Evolutionary conservation across 192 early-diverging fungal genomes (phyloP).

Genomic region (Martensiomyces pterosporus): DNA sequence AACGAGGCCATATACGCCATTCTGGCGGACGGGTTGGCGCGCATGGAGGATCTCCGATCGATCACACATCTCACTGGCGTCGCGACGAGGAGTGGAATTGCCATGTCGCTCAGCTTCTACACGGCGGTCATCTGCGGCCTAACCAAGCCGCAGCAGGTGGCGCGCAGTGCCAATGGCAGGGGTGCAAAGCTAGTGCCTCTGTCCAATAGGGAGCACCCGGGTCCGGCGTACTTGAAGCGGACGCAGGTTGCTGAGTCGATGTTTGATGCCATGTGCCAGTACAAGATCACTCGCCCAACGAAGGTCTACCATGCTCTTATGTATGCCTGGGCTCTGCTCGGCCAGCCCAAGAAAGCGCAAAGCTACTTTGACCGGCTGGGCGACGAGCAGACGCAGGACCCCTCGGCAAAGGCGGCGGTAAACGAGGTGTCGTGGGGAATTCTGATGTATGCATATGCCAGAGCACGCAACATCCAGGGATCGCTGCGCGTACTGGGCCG

Average conservation of each 20-base stretch:
- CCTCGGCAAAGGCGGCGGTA: not conserved
- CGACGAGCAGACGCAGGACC: not conserved
- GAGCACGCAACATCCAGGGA: constrained; percentile 5
- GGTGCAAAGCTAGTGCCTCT: no score
- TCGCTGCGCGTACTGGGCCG: constrained; percentile 11
- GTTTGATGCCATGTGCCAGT: constrained; percentile 10
- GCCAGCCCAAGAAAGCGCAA: constrained; percentile 1
- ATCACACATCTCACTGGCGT: constrained; percentile 13
- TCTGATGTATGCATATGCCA: constrained; percentile 23
- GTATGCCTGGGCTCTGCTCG: constrained; percentile 29
- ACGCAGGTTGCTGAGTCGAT: constrained; percentile 15
- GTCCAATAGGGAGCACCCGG: not conserved
- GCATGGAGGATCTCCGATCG: constrained; percentile 10
- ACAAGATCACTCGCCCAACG: constrained; percentile 8
- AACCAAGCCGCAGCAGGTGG: not conserved
- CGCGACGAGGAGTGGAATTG: constrained; percentile 1
- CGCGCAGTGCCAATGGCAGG: no score
- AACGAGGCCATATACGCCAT: constrained; percentile 13
- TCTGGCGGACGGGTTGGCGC: constrained; percentile 18
- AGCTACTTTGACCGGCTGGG: constrained; percentile 10
- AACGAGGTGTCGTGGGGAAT: constrained; percentile 30
- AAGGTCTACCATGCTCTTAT: constrained; percentile 16
- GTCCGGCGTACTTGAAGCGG: not conserved
- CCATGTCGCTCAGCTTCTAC: constrained; percentile 13
- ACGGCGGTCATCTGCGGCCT: constrained; percentile 31